Conservation (phyloP, 495 filamentous ascomycete genomes). For the Staphylotrichum longicolle region DNA sequence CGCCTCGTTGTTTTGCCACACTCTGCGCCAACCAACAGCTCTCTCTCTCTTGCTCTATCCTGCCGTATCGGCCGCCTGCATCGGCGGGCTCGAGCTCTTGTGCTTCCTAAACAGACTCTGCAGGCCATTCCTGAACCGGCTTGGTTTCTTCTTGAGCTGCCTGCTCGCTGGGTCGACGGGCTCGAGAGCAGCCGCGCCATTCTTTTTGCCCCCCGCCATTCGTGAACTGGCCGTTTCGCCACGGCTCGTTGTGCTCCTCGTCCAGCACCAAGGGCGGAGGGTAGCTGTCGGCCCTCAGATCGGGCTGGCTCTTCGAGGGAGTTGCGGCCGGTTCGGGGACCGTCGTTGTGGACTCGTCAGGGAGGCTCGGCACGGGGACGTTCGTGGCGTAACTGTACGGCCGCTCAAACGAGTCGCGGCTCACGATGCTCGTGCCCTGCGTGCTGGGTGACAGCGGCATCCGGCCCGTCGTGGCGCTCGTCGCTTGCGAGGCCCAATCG, state of each 20-base stretch:
- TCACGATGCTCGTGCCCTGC: constrained; percentile 57
- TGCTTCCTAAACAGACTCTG: constrained; percentile 43
- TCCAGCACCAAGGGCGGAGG: constrained; percentile 12
- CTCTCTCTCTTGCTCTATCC: constrained; percentile 16
- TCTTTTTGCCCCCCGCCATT: constrained; percentile 23
- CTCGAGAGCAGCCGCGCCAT: constrained; percentile 30
- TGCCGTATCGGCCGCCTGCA: constrained; percentile 31
- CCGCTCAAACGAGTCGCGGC: constrained; percentile 48
- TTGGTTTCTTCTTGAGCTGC: constrained; percentile 48
- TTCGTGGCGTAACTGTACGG: constrained; percentile 28
- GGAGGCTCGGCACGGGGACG: constrained; percentile 40
- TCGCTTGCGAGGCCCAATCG: constrained; percentile 55
- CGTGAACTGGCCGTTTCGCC: constrained; percentile 14
- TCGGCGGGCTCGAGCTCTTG: constrained; percentile 43
- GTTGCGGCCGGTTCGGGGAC: constrained; percentile 23
- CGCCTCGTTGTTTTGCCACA: too few relatives aligned
- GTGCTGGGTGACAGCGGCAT: constrained; percentile 59
- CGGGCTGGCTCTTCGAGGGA: constrained; percentile 24
- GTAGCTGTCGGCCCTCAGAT: constrained; percentile 17
- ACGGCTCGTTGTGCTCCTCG: constrained; percentile 19
- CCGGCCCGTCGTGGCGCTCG: constrained; percentile 55
- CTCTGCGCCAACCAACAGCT: too few relatives aligned
- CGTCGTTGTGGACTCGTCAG: constrained; percentile 35
- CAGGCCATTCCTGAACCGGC: constrained; percentile 46
- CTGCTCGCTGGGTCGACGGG: constrained; percentile 28